Evolutionary conservation across 2,329 filamentous ascomycete species (phyloP).

Genomic region (Pseudocercospora fijiensis): DNA sequence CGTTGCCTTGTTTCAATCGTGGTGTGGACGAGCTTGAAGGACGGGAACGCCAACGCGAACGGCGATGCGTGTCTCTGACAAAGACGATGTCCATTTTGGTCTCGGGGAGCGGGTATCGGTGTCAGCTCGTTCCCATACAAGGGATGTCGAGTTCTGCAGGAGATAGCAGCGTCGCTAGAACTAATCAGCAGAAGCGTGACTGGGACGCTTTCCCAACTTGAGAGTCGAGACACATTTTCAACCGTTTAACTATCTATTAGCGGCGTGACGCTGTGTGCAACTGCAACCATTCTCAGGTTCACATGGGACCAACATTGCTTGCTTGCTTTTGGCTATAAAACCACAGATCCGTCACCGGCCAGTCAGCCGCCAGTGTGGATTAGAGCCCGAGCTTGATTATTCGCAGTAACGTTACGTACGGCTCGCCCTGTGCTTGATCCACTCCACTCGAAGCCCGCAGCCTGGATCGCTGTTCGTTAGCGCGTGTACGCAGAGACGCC

Average conservation of each 20-base stretch:
- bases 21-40: neutral
- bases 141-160: neutral
- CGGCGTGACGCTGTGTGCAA: constrained; percentile 11
- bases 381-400: constrained; percentile 15
- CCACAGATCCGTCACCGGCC: constrained; percentile 17
- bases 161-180: neutral
- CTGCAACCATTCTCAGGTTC: constrained; percentile 17
- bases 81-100: constrained; percentile 8
- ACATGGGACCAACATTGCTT: constrained; percentile 10
- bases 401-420: constrained; percentile 9
- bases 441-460: constrained; percentile 14
- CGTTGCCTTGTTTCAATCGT: constrained; percentile 9
- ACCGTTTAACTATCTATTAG: too few relatives aligned
- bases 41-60: neutral
- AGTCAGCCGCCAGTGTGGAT: constrained; percentile 17
- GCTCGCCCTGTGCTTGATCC: constrained; percentile 16
- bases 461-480: constrained; percentile 23
- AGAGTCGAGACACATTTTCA: constrained; percentile 2
- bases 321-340: constrained; percentile 12
- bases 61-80: constrained; percentile 5
- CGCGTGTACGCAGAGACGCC: constrained; percentile 17
- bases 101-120: constrained; percentile 4
- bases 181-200: neutral
- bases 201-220: neutral
- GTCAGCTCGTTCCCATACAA: constrained; percentile 1